Evolutionary conservation across 2,329 filamentous ascomycete species (phyloP), one percentile per base, ranked within the genome.

Genomic region (Shiraia bambusicola): DNA sequence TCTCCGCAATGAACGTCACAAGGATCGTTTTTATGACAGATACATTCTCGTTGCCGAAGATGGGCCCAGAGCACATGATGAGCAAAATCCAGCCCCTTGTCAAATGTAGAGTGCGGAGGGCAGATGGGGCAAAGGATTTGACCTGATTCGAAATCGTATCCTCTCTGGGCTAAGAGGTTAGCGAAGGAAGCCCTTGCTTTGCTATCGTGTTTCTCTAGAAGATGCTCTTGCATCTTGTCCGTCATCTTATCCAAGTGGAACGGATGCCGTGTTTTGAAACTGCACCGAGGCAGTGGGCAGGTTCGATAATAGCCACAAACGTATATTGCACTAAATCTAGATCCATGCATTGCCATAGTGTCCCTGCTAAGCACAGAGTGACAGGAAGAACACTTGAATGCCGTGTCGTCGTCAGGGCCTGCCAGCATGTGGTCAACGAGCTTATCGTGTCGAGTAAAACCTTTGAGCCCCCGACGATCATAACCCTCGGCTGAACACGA

Each of bases 371-470:
- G 13, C 4, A 8, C 2, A 1, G 2, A 16, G 1, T 5, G 1
- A 28, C 50, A 54, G 3, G 7, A 2, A 6, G 16, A 9, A 16
- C 53, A 56, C 2, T 16, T 3, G 30, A 51, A 48, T 2, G 41
- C 12, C 1, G 37, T 33, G 3, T 52, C 47, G 2, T 33, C 16
- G 8, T 52, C 45, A 34, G 54, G 50, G 6, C 50, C 53, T 1
- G 29, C 28, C 10, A 50, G 30, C 3, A 54, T 40, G 15, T 56
- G 53, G 25, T 52, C 47, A 1, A 26, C 37, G 2, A 49, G 40
- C 24, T 56, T 54, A 29, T 56, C 50, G n/a, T 10, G n/a, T 5
- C 50, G 39, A 9, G 15, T 24, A 26, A 54, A 56, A 1, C 27
- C 40, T 15, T 26, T 28, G 6, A n/a, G 16, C 6, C 44, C 47